A percentile compares a stretch with the other conserved stretches of the same genome.
Evolutionary conservation across 1,139 yeast genomes (phyloP).

Genomic region (Yamadazyma atlantica): DNA sequence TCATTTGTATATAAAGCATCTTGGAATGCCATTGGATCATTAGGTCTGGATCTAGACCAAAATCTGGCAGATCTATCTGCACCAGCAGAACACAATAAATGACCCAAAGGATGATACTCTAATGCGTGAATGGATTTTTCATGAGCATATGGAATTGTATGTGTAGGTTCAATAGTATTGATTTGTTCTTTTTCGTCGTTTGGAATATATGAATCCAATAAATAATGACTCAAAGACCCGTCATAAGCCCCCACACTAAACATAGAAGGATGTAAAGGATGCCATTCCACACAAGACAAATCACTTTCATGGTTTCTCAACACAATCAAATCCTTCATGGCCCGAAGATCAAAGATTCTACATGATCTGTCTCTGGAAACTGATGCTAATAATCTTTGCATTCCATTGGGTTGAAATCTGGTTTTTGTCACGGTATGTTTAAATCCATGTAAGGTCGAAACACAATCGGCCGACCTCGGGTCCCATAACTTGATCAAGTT

Average conservation of each 20-base stretch:
- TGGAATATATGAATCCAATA: conserved; percentile 55
- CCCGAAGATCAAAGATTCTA: conserved; percentile 81
- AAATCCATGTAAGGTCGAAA: conserved; percentile 84
- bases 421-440: conserved; percentile 90
- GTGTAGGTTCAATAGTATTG: conserved; percentile 47
- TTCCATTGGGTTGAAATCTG: conserved; percentile 73
- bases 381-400: conserved; percentile 73
- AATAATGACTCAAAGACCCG: conserved; percentile 80
- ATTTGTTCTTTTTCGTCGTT: conserved; percentile 23
- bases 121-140: conserved; percentile 89
- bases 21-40: conserved; percentile 78
- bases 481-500: conserved; percentile 94
- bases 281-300: conserved; percentile 86
- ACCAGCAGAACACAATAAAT: conserved; percentile 86
- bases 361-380: conserved; percentile 88
- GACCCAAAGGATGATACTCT: conserved; percentile 94
- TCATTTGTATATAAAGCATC: conserved; percentile 75
- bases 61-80: conserved; percentile 92
- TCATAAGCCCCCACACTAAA: conserved; percentile 87
- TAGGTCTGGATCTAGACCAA: conserved; percentile 93
- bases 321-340: conserved; percentile 73
- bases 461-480: conserved; percentile 73
- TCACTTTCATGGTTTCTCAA: conserved; percentile 84
- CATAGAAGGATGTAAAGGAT: conserved; percentile 80
- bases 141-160: conserved; percentile 85